Evolutionary conservation across 768 basidiomycete species (phyloP).

Genomic region (Mycena alexandri): DNA sequence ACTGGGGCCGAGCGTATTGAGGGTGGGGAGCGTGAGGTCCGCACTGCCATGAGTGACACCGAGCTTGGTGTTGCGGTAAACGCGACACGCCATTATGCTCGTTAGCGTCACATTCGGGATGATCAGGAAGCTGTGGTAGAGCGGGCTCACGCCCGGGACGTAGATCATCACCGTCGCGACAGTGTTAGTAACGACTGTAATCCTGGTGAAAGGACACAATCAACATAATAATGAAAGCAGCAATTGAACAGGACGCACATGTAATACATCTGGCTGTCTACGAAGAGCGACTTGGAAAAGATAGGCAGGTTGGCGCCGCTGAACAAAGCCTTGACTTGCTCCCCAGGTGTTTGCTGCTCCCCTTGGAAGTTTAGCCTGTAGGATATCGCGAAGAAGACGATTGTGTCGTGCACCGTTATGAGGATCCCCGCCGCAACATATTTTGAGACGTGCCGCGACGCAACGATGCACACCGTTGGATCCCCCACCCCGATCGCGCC

Average conservation of each 20-base stretch:
- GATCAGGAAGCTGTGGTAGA: conserved; percentile 16
- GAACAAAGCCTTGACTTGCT: no score
- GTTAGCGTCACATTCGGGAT: conserved; percentile 20
- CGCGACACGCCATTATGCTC: conserved; percentile 26
- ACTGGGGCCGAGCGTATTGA: neutral
- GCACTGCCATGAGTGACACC: conserved; percentile 2
- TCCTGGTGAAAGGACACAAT: conserved; percentile 20
- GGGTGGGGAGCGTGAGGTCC: conserved; percentile 1
- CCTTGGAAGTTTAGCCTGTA: no score
- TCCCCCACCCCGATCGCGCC: conserved; percentile 38
- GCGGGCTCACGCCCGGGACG: neutral
- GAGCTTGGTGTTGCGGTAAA: conserved; percentile 22
- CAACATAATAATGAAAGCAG: neutral
- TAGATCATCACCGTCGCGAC: conserved; percentile 16
- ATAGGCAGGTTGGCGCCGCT: no score
- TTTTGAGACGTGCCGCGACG: conserved; percentile 32
- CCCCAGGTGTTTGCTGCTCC: no score
- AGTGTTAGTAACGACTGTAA: conserved; percentile 34
- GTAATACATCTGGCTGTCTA: no score
- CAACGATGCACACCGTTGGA: conserved; percentile 43
- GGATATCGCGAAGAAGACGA: no score
- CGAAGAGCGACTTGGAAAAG: no score
- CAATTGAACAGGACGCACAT: neutral
- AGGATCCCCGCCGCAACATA: conserved; percentile 38
- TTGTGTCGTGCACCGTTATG: conserved; percentile 45